These are phyloP conservation scores for Phytophthora meadii DNA, from an alignment of 352 stramenopile genomes.

Conservation along the genomic window DNA sequence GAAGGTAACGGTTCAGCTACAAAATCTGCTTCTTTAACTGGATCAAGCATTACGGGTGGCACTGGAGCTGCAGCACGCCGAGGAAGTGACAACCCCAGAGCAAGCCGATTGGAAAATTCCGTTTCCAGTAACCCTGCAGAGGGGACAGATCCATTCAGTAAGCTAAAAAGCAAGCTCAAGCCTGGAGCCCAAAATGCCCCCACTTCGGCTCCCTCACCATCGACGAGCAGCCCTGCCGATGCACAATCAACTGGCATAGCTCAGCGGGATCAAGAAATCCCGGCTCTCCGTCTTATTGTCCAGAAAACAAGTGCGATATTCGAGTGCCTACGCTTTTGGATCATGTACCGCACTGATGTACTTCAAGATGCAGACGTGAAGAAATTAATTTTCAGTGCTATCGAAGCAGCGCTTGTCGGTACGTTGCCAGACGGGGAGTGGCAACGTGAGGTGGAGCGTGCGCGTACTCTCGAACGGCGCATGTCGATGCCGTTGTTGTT, in stretches of 20 bases:
- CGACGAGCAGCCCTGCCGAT: slow-evolving; percentile 35
- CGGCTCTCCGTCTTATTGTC: slow-evolving; percentile 75
- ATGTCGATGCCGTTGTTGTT: slow-evolving; percentile 89
- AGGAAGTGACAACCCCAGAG: slow-evolving; percentile 55
- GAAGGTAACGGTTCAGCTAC: slow-evolving; percentile 22
- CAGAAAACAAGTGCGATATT: slow-evolving; percentile 89
- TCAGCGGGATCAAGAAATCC: slow-evolving; percentile 64
- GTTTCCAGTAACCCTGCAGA: slow-evolving; percentile 37
- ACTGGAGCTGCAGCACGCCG: slow-evolving; percentile 30
- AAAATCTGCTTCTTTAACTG: slow-evolving; percentile 43
- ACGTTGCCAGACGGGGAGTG: slow-evolving; percentile 82
- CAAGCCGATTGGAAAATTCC: slow-evolving; percentile 50
- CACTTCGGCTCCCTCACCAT: slow-evolving; percentile 46
- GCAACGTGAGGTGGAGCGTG: slow-evolving; percentile 81
- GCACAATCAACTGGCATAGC: slow-evolving; percentile 2
- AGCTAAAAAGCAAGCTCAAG: slow-evolving; percentile 79
- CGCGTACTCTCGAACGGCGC: slow-evolving; percentile 61
- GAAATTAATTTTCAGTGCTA: slow-evolving; percentile 86
- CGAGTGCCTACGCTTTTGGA: slow-evolving; percentile 86
- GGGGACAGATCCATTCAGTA: slow-evolving; percentile 63
- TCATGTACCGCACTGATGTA: slow-evolving; percentile 80
- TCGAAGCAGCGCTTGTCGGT: slow-evolving; percentile 85
- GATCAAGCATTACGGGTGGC: slow-evolving; percentile 35
- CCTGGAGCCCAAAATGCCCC: slow-evolving; percentile 31
- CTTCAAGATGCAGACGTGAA: slow-evolving; percentile 83